A percentile compares a stretch with the other conserved stretches of the same genome.
phyloP scores from a whole-genome alignment of 495 filamentous ascomycete genomes.

The Penicillium odoratum region DNA sequence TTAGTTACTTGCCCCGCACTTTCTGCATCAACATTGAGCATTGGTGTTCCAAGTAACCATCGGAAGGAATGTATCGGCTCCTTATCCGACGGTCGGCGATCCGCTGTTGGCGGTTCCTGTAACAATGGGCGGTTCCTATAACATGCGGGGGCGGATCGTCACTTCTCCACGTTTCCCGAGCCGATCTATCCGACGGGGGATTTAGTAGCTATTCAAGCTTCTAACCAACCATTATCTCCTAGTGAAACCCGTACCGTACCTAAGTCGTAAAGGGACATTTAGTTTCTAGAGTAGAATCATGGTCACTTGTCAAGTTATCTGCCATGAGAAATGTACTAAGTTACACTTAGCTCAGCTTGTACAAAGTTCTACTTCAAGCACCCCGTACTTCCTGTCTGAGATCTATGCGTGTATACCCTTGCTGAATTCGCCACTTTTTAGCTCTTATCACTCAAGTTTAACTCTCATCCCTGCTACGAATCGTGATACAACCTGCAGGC shows the following conservation, averaged over 20 bases:
- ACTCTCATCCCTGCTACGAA: background rate
- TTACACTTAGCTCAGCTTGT: no score
- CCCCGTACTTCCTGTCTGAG: no score
- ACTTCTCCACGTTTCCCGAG: slow-evolving; percentile 4
- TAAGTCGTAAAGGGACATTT: no score
- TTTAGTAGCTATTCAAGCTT: background rate
- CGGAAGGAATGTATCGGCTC: slow-evolving; percentile 6
- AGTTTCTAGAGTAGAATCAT: no score
- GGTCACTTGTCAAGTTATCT: no score
- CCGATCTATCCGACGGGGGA: slow-evolving; percentile 18
- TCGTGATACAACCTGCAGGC: background rate
- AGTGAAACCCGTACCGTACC: no score
- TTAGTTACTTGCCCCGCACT: background rate
- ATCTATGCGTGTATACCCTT: no score
- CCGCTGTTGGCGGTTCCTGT: background rate
- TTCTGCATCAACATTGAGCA: background rate
- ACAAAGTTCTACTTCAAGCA: no score
- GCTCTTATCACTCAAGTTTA: background rate
- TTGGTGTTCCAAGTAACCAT: background rate
- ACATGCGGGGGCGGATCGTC: slow-evolving; percentile 9
- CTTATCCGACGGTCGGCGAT: slow-evolving; percentile 13
- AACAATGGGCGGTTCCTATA: background rate
- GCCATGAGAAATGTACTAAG: no score
- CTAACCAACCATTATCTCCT: no score
- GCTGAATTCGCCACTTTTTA: no score